A percentile compares a stretch with the other conserved stretches of the same genome.
Conservation (phyloP, 2,329 filamentous ascomycete species). For the Setomelanomma holmii region DNA sequence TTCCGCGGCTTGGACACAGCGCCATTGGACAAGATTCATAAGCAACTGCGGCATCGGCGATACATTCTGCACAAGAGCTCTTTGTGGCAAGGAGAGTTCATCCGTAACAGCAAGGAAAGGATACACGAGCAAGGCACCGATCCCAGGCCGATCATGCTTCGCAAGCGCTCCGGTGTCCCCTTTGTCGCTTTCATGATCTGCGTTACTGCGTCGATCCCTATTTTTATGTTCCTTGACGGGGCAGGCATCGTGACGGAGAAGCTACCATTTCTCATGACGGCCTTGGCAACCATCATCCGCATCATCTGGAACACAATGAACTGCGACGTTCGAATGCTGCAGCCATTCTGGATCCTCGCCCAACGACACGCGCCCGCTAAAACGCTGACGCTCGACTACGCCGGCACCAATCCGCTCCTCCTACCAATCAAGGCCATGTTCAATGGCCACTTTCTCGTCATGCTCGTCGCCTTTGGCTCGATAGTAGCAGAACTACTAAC, state of each 20-base stretch:
- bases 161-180: slow-evolving; percentile 64
- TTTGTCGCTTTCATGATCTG: slow-evolving; percentile 66
- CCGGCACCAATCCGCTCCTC: slow-evolving; percentile 72
- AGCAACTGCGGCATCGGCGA: slow-evolving; percentile 68
- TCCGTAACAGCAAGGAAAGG: slow-evolving; percentile 56
- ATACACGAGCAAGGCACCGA: slow-evolving; percentile 55
- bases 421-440: slow-evolving; percentile 67
- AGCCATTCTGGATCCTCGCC: slow-evolving; percentile 76
- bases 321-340: slow-evolving; percentile 73
- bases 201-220: slow-evolving; percentile 65
- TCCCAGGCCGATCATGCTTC: slow-evolving; percentile 74
- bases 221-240: slow-evolving; percentile 66
- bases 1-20: slow-evolving; percentile 76
- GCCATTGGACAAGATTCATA: slow-evolving; percentile 71
- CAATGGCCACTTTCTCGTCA: slow-evolving; percentile 71
- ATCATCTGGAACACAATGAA: slow-evolving; percentile 73
- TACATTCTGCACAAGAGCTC: slow-evolving; percentile 76
- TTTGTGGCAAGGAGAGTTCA: slow-evolving; percentile 69
- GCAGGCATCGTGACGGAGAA: slow-evolving; percentile 64
- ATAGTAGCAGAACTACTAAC: slow-evolving; percentile 77
- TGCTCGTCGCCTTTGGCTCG: slow-evolving; percentile 72
- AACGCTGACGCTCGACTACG: slow-evolving; percentile 75
- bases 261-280: slow-evolving; percentile 70
- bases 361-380: slow-evolving; percentile 69
- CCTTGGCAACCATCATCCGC: slow-evolving; percentile 70